These are phyloP conservation scores for Pterocarpus macrocarpus DNA, from an alignment of 306 rosid species.

Conservation along the genomic window DNA sequence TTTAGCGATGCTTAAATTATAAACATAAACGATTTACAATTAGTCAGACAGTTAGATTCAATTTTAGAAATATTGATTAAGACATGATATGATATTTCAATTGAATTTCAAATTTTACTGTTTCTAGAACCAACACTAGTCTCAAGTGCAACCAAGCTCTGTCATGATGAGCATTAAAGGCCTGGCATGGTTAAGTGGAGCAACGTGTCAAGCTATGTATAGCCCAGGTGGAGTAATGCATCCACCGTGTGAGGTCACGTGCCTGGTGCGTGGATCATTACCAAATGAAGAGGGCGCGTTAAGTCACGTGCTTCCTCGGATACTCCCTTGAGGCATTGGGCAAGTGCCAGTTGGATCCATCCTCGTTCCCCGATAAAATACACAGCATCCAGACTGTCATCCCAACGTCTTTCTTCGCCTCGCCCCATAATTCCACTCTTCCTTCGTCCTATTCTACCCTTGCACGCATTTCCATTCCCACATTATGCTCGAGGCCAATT, in stretches of 20 bases:
- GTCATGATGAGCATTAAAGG: not conserved
- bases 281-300: constrained; percentile 46
- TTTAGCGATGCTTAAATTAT: no score
- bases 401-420: constrained; percentile 53
- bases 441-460: constrained; percentile 45
- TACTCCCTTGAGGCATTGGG: constrained; percentile 50
- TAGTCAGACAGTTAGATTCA: no score
- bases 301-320: constrained; percentile 69
- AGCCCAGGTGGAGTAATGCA: constrained; percentile 47
- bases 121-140: not conserved
- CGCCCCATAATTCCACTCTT: not conserved
- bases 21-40: no score
- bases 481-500: not conserved
- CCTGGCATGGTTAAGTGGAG: not conserved
- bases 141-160: not conserved
- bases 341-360: constrained; percentile 69
- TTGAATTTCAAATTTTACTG: no score
- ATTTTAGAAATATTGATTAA: no score
- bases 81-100: no score
- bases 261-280: constrained; percentile 30
- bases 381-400: constrained; percentile 72
- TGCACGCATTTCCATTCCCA: not conserved
- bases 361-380: constrained; percentile 66
- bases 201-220: constrained; percentile 16
- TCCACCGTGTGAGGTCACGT: constrained; percentile 55